phyloP scores from a whole-genome alignment of 2,329 filamentous ascomycete species.

The Fusarium sp. region DNA sequence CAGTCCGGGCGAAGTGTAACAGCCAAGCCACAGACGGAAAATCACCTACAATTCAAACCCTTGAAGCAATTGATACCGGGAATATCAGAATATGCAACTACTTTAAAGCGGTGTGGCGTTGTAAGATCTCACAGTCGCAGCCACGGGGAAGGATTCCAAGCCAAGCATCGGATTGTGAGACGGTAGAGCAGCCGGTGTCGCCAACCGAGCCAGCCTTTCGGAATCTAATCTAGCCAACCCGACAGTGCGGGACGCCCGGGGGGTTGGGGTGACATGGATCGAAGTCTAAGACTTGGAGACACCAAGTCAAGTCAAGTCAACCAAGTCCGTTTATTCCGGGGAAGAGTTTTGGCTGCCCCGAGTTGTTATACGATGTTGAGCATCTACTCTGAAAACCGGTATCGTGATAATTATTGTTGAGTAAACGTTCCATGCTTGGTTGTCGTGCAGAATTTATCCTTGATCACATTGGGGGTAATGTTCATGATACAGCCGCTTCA shows the following conservation, averaged over 20 bases:
- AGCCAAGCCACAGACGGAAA: background rate
- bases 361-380: background rate
- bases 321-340: conserved; percentile 27
- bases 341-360: conserved; percentile 33
- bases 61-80: background rate
- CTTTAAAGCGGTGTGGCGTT: conserved; percentile 31
- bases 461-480: background rate
- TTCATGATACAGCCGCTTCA: background rate
- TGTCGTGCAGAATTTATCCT: background rate
- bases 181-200: conserved; percentile 17
- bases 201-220: conserved; percentile 43
- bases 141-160: conserved; percentile 13
- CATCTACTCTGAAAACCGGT: background rate
- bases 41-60: background rate
- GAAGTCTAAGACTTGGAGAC: conserved; percentile 1
- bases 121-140: background rate
- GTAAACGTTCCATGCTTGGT: background rate
- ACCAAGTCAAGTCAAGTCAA: conserved; percentile 10
- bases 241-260: conserved; percentile 33
- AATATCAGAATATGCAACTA: conserved; percentile 3
- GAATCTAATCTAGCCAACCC: conserved; percentile 41
- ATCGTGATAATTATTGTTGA: background rate
- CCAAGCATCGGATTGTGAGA: conserved; percentile 30
- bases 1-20: background rate
- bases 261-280: conserved; percentile 25